These are phyloP conservation scores for Metschnikowia cerradonensis DNA, from an alignment of 805 yeast species.

Conservation along the genomic window DNA sequence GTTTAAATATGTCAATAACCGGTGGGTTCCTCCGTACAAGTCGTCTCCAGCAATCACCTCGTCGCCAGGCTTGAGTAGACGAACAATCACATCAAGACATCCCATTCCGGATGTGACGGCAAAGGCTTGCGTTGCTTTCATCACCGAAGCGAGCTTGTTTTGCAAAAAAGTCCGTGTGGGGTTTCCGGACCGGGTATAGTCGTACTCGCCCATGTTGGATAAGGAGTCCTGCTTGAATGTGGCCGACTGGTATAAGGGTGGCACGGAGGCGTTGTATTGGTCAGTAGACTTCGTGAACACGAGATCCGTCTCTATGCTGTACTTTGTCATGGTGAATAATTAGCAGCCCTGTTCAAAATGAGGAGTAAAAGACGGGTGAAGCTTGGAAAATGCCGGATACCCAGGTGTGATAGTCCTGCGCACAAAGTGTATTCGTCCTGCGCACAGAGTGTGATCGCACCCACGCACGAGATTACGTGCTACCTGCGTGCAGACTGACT, in stretches of 20 bases:
- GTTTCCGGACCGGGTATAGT: conserved; percentile 88
- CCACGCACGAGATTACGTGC: conserved; percentile 14
- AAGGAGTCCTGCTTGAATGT: conserved; percentile 81
- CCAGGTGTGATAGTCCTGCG: conserved; percentile 2
- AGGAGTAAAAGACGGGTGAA: not conserved
- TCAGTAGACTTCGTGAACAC: conserved; percentile 60
- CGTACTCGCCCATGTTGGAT: conserved; percentile 65
- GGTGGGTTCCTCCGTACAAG: conserved; percentile 89
- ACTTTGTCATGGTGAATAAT: conserved; percentile 20
- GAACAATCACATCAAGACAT: conserved; percentile 78
- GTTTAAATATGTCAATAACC: conserved; percentile 70
- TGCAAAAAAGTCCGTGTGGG: conserved; percentile 86
- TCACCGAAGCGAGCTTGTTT: conserved; percentile 69
- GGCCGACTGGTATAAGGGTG: conserved; percentile 92
- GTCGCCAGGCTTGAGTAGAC: conserved; percentile 76
- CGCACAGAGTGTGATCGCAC: conserved; percentile 11
- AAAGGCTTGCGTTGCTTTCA: conserved; percentile 70
- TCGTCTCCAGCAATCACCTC: conserved; percentile 94
- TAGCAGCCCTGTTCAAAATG: not conserved
- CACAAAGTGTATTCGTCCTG: conserved; percentile 1
- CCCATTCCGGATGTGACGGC: conserved; percentile 94
- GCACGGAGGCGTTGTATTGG: conserved; percentile 72
- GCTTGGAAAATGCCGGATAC: not conserved
- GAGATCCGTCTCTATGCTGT: conserved; percentile 64
- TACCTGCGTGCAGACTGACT: not conserved